Evolutionary conservation across 257 asterid genomes (phyloP).

Genomic region (Henckelia pumila): DNA sequence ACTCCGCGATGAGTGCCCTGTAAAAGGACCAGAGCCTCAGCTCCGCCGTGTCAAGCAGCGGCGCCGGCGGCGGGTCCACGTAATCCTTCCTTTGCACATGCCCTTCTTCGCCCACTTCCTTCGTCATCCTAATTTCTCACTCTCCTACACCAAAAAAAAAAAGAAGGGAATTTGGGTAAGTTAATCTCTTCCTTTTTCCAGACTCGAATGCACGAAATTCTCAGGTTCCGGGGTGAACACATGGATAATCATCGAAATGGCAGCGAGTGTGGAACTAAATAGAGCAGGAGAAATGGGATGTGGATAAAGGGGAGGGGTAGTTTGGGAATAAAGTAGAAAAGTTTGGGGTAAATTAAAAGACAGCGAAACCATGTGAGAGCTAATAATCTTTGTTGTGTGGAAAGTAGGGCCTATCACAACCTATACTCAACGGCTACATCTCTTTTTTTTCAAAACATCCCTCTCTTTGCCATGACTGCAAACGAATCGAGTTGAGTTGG

Average conservation of each 20-base stretch:
- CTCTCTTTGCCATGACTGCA: too few relatives aligned
- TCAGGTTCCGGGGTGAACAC: neutral
- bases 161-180: too few relatives aligned
- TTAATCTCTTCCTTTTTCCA: neutral
- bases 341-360: slow-evolving; percentile 31
- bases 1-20: slow-evolving; percentile 90
- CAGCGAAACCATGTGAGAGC: slow-evolving; percentile 66
- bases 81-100: slow-evolving; percentile 63
- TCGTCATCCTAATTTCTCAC: slow-evolving; percentile 46
- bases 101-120: slow-evolving; percentile 69
- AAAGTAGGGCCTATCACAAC: too few relatives aligned
- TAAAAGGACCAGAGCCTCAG: slow-evolving; percentile 77
- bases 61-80: slow-evolving; percentile 92
- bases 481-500: too few relatives aligned
- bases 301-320: slow-evolving; percentile 55
- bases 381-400: slow-evolving; percentile 44
- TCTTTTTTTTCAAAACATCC: too few relatives aligned
- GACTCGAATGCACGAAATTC: neutral
- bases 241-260: slow-evolving; percentile 25
- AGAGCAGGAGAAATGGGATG: slow-evolving; percentile 11
- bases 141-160: too few relatives aligned
- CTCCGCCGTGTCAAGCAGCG: slow-evolving; percentile 59
- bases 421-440: neutral
- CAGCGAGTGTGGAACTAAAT: neutral
- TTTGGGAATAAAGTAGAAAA: slow-evolving; percentile 37